phyloP scores from a whole-genome alignment of 2,329 filamentous ascomycete species.

The Cadophora gregata region DNA sequence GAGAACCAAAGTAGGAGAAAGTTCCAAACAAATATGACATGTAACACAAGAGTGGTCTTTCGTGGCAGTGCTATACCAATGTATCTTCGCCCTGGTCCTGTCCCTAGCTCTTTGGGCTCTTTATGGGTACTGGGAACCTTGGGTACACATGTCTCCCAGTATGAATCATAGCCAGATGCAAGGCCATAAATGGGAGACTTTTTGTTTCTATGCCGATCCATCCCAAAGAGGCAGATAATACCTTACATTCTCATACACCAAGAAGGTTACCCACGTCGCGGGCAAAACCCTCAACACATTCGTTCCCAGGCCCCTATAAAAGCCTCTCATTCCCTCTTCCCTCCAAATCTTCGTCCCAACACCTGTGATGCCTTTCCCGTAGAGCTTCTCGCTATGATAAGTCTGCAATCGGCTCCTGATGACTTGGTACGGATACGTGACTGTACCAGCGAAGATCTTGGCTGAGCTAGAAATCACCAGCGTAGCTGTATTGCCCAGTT shows the following conservation, averaged over 20 bases:
- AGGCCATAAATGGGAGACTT: neutral
- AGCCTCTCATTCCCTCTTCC: constrained; percentile 80
- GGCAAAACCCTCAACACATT: constrained; percentile 92
- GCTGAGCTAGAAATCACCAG: constrained; percentile 79
- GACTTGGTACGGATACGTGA: constrained; percentile 95
- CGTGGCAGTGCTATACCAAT: neutral
- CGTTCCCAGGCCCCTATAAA: constrained; percentile 89
- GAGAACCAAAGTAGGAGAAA: neutral
- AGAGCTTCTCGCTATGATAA: constrained; percentile 78
- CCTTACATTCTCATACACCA: constrained; percentile 95
- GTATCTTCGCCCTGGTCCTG: neutral
- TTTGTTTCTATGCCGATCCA: neutral
- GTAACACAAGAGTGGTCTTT: neutral
- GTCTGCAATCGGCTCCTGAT: constrained; percentile 87
- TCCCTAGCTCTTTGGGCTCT: neutral
- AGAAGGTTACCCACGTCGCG: constrained; percentile 93
- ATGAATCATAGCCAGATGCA: too few relatives aligned
- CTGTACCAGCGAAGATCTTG: constrained; percentile 87
- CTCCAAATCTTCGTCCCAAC: constrained; percentile 76
- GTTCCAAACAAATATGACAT: neutral
- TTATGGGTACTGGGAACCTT: neutral
- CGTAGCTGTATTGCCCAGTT: constrained; percentile 57
- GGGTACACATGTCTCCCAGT: too few relatives aligned
- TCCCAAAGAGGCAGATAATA: constrained; percentile 62
- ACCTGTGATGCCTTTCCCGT: constrained; percentile 72